phyloP scores from a whole-genome alignment of 495 filamentous ascomycete species.

The Neurospora sp. region DNA sequence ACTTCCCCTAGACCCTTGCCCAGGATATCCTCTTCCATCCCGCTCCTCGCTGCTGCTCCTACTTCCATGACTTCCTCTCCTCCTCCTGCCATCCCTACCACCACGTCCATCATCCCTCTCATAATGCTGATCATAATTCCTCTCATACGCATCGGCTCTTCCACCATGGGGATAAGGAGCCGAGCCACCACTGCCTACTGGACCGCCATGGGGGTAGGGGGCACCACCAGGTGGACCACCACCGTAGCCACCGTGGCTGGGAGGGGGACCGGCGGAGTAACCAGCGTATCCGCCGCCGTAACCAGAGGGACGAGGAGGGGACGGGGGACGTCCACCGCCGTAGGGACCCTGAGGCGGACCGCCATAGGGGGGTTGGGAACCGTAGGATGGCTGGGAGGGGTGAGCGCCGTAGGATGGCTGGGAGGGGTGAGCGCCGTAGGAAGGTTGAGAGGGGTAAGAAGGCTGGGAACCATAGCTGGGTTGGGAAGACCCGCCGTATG shows the following conservation, averaged over 20 bases:
- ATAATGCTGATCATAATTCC: background rate
- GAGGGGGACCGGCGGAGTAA: background rate
- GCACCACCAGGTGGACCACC: background rate
- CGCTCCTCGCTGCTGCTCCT: background rate
- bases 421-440: background rate
- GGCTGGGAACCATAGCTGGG: background rate
- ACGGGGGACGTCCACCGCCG: background rate
- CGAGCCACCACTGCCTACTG: background rate
- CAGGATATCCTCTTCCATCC: background rate
- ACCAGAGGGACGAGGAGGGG: background rate
- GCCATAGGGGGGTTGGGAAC: background rate
- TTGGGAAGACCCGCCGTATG: background rate
- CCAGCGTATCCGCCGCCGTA: background rate
- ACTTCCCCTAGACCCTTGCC: background rate
- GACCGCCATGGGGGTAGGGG: background rate
- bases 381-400: conserved; percentile 1
- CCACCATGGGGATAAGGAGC: background rate
- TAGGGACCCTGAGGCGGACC: background rate
- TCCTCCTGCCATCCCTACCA: background rate
- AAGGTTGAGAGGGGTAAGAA: background rate
- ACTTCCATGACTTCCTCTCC: background rate
- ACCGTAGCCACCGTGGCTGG: background rate
- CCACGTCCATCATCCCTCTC: background rate
- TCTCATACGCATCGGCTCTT: background rate
- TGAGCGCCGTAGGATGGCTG: background rate